These are phyloP conservation scores for Phoma herbarum DNA, from an alignment of 2,329 filamentous ascomycete genomes.

Conservation along the genomic window DNA sequence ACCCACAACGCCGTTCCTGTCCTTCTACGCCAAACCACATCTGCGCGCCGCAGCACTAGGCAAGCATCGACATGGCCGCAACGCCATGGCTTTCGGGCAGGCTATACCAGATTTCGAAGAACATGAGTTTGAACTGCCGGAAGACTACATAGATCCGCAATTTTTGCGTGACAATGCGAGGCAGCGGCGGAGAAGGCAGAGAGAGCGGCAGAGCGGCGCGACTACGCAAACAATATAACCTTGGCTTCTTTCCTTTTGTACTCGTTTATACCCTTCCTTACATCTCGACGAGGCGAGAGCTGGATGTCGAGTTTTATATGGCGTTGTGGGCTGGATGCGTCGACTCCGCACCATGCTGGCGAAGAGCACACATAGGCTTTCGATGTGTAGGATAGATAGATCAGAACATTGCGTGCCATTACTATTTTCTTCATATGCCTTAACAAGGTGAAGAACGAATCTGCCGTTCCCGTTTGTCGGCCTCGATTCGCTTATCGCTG, in stretches of 20 bases:
- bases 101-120: slow-evolving; percentile 77
- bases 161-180: slow-evolving; percentile 66
- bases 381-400: slow-evolving; percentile 14
- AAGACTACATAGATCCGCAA: slow-evolving; percentile 64
- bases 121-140: slow-evolving; percentile 77
- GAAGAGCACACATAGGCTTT: background rate
- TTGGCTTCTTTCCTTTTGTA: slow-evolving; percentile 14
- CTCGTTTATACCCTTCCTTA: slow-evolving; percentile 26
- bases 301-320: background rate
- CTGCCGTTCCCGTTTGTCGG: background rate
- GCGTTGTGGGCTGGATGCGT: slow-evolving; percentile 1
- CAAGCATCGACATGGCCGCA: slow-evolving; percentile 73
- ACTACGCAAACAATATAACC: slow-evolving; percentile 13
- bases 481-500: background rate
- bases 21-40: slow-evolving; percentile 84
- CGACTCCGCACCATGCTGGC: background rate
- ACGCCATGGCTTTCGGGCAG: slow-evolving; percentile 80
- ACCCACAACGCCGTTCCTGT: slow-evolving; percentile 73
- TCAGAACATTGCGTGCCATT: background rate
- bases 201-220: slow-evolving; percentile 60
- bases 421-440: background rate
- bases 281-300: background rate
- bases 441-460: background rate
- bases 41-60: slow-evolving; percentile 82
- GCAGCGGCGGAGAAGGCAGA: slow-evolving; percentile 68